Evolutionary conservation across 2,329 filamentous ascomycete genomes (phyloP).

Genomic region (Alternaria dauci): DNA sequence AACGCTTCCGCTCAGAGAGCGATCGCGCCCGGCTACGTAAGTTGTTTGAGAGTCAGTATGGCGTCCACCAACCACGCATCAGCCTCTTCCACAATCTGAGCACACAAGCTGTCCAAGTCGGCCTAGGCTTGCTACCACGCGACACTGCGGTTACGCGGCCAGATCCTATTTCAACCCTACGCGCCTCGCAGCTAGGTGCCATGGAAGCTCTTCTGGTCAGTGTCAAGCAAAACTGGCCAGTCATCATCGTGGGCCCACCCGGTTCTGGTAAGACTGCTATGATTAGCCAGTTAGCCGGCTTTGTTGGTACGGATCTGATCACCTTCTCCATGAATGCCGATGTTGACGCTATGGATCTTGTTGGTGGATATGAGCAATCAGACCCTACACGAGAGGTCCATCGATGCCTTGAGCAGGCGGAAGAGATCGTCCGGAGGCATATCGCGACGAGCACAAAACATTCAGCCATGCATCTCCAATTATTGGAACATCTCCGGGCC

Average conservation of each 20-base stretch:
- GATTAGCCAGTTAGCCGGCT: conserved; percentile 79
- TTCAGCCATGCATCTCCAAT: conserved; percentile 14
- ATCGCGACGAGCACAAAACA: conserved; percentile 25
- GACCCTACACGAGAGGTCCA: conserved; percentile 80
- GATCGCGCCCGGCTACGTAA: conserved; percentile 73
- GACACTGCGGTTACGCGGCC: conserved; percentile 54
- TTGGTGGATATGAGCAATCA: conserved; percentile 95
- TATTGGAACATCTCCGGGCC: conserved; percentile 35
- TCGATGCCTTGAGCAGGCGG: conserved; percentile 64
- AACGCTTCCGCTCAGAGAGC: conserved; percentile 78
- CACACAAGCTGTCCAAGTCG: conserved; percentile 75
- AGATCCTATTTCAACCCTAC: conserved; percentile 28
- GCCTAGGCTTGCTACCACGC: conserved; percentile 74
- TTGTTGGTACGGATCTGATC: conserved; percentile 77
- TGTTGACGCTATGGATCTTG: conserved; percentile 95
- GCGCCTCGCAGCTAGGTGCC: conserved; percentile 68
- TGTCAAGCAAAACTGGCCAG: conserved; percentile 84
- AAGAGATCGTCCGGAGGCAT: conserved; percentile 59
- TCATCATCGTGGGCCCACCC: conserved; percentile 84
- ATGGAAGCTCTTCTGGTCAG: conserved; percentile 89
- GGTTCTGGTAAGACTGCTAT: conserved; percentile 87
- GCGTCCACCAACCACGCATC: conserved; percentile 46
- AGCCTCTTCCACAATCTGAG: conserved; percentile 75
- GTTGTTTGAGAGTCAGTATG: conserved; percentile 74
- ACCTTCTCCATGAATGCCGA: conserved; percentile 93